Evolutionary conservation across 2,329 filamentous ascomycete genomes (phyloP), one percentile per base, ranked within the genome.

Genomic region (Exophiala sideris): DNA sequence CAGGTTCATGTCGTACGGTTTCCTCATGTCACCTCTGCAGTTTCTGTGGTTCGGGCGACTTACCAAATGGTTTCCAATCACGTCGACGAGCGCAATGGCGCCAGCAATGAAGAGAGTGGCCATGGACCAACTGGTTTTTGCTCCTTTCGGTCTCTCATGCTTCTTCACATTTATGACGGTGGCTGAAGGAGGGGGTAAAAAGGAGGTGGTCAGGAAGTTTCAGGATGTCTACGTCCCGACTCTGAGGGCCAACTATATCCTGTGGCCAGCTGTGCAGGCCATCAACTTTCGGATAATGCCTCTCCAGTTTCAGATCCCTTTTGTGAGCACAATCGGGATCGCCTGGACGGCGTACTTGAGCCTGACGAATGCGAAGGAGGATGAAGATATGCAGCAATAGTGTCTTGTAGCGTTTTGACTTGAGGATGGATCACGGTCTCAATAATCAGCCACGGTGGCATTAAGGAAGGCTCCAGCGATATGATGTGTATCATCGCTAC

Each of bases 111-210:
- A 96, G 80, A 82, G 92, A 57, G 91, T 97, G 14, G 88, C 87
- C 6, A 87, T 94, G 65, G 94, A 99, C 70, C 94, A 99, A 74
- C 78, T 97, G 29, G 79, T 96, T 48, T 97, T 97, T 72, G 91
- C 94, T 38, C 94, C 94, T 1, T 82, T 94, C 61, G 90, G 89
- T 75, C 82, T 99, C 52, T 88, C 82, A 11, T 80, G 82, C 62
- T 99, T 99, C 78, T 99, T 97, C 71, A 91, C 89, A 0, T 92
- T 87, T 73, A 97, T 99, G 92, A 97, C 94, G 0, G 73, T 97
- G 12, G 89, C 92, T 10, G 94, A 99, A 73, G 94, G 94, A 21
- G 94, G 94, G 54, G 90, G 91, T 32, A 84, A 82, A 65, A 81
- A 88, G 56, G 91, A 89, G 6, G 80, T 99, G 46, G 75, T 79